These are phyloP conservation scores for Suillus alpinus DNA, from an alignment of 768 basidiomycete genomes.

Conservation along the genomic window DNA sequence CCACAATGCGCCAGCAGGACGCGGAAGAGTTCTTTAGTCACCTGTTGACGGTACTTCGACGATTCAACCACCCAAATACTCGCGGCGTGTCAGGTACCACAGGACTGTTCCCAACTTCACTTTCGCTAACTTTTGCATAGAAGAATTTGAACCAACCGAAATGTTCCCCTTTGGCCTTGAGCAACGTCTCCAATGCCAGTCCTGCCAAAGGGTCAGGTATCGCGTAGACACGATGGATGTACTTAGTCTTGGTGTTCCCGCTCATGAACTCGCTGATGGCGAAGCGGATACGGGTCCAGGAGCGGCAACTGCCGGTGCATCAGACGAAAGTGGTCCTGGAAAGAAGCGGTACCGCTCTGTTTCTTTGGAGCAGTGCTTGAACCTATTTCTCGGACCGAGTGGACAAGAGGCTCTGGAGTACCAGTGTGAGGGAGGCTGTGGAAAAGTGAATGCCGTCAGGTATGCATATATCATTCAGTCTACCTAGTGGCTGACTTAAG, in stretches of 20 bases:
- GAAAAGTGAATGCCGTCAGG: constrained; percentile 56
- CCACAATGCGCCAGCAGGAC: constrained; percentile 97
- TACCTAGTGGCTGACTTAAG: neutral
- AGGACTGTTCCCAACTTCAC: constrained; percentile 16
- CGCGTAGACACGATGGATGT: constrained; percentile 72
- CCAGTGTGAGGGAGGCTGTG: constrained; percentile 70
- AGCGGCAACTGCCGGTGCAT: neutral
- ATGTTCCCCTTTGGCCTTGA: constrained; percentile 82
- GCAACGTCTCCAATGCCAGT: constrained; percentile 79
- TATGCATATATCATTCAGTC: neutral
- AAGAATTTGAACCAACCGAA: constrained; percentile 60
- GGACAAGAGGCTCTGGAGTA: constrained; percentile 75
- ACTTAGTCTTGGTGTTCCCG: constrained; percentile 79
- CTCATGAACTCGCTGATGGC: constrained; percentile 32
- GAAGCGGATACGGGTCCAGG: constrained; percentile 13
- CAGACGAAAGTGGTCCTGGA: constrained; percentile 21
- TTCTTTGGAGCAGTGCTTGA: constrained; percentile 57
- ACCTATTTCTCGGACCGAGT: constrained; percentile 40
- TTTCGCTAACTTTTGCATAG: constrained; percentile 11
- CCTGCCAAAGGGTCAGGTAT: constrained; percentile 82
- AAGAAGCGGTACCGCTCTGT: constrained; percentile 66
- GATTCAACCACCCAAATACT: constrained; percentile 53
- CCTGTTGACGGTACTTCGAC: constrained; percentile 68
- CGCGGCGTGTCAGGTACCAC: constrained; percentile 33
- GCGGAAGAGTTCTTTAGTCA: constrained; percentile 92